Percentiles rank a stretch among this genome's conserved stretches.
Evolutionary conservation across 768 basidiomycete genomes (phyloP).

Genomic region (Lentinula raphanica): DNA sequence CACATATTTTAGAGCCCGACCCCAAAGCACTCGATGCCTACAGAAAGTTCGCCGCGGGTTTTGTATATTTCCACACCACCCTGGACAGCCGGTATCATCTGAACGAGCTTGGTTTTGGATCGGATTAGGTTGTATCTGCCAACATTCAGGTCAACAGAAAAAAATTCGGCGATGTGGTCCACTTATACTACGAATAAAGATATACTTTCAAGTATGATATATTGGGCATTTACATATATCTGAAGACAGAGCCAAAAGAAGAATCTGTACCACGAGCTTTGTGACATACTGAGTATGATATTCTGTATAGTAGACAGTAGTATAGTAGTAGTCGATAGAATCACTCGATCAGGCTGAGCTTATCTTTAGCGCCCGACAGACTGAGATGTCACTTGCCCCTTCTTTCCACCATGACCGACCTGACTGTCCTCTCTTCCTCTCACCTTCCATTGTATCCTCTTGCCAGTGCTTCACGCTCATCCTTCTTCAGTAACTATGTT

Average conservation of each 20-base stretch:
- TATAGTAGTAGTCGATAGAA: too few relatives aligned
- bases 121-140: not conserved
- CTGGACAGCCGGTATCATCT: not conserved
- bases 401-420: conserved; percentile 38
- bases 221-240: conserved; percentile 16
- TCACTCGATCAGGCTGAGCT: too few relatives aligned
- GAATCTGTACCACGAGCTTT: conserved; percentile 13
- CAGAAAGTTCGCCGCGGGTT: conserved; percentile 15
- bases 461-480: conserved; percentile 13
- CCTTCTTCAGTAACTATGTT: conserved; percentile 11
- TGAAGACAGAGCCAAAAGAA: conserved; percentile 13
- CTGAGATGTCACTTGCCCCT: not conserved
- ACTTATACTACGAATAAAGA: conserved; percentile 11
- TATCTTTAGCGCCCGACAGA: not conserved
- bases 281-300: too few relatives aligned
- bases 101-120: not conserved
- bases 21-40: conserved; percentile 14
- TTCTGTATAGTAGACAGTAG: too few relatives aligned
- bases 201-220: conserved; percentile 13
- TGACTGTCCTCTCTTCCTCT: conserved; percentile 38
- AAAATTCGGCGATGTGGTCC: too few relatives aligned
- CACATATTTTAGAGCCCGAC: conserved; percentile 19
- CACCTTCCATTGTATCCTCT: conserved; percentile 40
- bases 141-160: too few relatives aligned
- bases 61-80: conserved; percentile 13